These are phyloP conservation scores for Oligophagozyma castellii DNA, from an alignment of 1,139 yeast species.

Conservation along the genomic window DNA sequence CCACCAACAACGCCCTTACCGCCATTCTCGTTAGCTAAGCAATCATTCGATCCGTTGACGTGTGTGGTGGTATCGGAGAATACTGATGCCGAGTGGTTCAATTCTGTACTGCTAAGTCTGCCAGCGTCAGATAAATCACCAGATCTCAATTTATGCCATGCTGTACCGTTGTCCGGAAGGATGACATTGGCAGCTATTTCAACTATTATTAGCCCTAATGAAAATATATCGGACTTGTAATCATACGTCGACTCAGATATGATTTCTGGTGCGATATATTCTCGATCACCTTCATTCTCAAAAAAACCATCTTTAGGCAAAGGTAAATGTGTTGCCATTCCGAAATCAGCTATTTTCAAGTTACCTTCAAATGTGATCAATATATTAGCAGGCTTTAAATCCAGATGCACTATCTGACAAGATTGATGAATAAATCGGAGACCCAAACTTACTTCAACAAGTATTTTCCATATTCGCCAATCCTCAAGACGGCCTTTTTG, in stretches of 20 bases:
- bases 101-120: conserved; percentile 56
- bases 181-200: conserved; percentile 95
- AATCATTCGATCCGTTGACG: conserved; percentile 2
- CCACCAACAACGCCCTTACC: background rate
- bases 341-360: conserved; percentile 50
- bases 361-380: conserved; percentile 91
- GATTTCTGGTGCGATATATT: conserved; percentile 94
- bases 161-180: conserved; percentile 90
- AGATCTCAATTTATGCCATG: conserved; percentile 91
- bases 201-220: conserved; percentile 80
- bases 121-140: conserved; percentile 97
- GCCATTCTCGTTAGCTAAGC: background rate
- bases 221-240: conserved; percentile 87
- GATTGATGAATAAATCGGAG: conserved; percentile 66
- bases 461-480: conserved; percentile 94
- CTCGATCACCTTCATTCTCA: conserved; percentile 96
- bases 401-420: conserved; percentile 65
- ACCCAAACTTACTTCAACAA: conserved; percentile 71
- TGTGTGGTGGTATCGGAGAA: conserved; percentile 16
- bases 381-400: conserved; percentile 88
- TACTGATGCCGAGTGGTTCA: conserved; percentile 25
- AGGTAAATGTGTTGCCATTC: conserved; percentile 50
- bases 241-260: conserved; percentile 72
- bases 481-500: conserved; percentile 50
- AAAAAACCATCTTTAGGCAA: conserved; percentile 33